Percentiles rank a stretch among this genome's conserved stretches.
These are phyloP conservation scores for Nothomitra cinnamomea DNA, from an alignment of 2,329 filamentous ascomycete genomes.

Conservation along the genomic window DNA sequence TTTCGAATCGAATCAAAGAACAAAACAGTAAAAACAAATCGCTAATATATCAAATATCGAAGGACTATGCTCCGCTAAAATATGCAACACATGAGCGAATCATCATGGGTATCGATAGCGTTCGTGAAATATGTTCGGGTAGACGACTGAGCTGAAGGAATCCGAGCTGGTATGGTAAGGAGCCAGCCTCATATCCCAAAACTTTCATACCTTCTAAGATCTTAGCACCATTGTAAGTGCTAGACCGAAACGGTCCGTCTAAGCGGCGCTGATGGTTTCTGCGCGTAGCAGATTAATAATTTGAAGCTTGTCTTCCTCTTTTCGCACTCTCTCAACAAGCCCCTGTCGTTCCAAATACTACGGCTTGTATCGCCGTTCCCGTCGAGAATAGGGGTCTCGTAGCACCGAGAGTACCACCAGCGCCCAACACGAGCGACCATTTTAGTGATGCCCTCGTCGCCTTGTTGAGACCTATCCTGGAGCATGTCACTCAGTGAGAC, in stretches of 20 bases:
- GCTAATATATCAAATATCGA: neutral
- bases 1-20: neutral
- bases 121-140: neutral
- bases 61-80: neutral
- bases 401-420: slow-evolving; percentile 94
- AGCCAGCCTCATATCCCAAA: neutral
- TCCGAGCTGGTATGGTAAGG: neutral
- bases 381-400: slow-evolving; percentile 49
- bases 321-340: slow-evolving; percentile 68
- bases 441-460: slow-evolving; percentile 75
- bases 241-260: slow-evolving; percentile 32
- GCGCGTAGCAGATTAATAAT: slow-evolving; percentile 78
- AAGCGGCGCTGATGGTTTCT: slow-evolving; percentile 44
- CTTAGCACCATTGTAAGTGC: slow-evolving; percentile 8
- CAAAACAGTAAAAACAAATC: neutral
- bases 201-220: neutral
- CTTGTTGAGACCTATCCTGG: slow-evolving; percentile 47
- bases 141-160: neutral
- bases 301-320: slow-evolving; percentile 75
- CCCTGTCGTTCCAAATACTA: slow-evolving; percentile 65
- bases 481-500: slow-evolving; percentile 49
- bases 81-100: slow-evolving; percentile 1
- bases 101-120: neutral
- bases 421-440: slow-evolving; percentile 83
- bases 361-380: slow-evolving; percentile 30